Conservation (phyloP, 2,329 filamentous ascomycete species). For the Cladosporium phlei region DNA sequence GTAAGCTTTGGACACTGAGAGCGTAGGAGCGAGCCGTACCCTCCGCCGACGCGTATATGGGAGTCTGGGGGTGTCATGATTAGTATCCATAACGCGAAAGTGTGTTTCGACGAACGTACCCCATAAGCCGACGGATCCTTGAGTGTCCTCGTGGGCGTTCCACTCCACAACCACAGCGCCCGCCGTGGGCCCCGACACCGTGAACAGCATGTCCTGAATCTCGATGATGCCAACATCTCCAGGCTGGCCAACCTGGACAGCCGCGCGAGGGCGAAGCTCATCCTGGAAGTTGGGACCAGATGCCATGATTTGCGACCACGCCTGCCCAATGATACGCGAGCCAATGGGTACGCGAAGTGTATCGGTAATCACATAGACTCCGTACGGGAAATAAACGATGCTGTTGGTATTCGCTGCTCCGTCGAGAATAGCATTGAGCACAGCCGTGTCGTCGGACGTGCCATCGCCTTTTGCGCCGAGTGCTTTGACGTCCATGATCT, state of each 20-base stretch:
- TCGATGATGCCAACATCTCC: constrained; percentile 64
- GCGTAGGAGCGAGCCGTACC: too few species aligned
- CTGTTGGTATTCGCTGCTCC: constrained; percentile 37
- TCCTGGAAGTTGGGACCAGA: constrained; percentile 54
- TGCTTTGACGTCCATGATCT: background rate
- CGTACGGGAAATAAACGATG: constrained; percentile 70
- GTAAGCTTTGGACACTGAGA: background rate
- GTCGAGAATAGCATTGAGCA: constrained; percentile 42
- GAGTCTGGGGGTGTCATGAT: too few species aligned
- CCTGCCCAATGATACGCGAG: constrained; percentile 57
- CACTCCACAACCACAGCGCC: constrained; percentile 70
- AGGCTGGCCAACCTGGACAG: constrained; percentile 61
- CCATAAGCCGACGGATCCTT: constrained; percentile 29
- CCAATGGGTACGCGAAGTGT: constrained; percentile 63
- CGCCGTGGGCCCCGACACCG: constrained; percentile 28
- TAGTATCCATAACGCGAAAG: too few species aligned
- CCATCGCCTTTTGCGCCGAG: constrained; percentile 48
- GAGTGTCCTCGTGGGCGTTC: constrained; percentile 49
- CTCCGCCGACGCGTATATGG: too few species aligned
- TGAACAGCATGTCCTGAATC: constrained; percentile 56
- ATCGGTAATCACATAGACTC: constrained; percentile 62
- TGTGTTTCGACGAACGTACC: background rate
- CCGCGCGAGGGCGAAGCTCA: constrained; percentile 55
- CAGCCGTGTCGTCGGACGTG: constrained; percentile 54
- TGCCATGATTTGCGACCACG: constrained; percentile 53